phyloP scores from a whole-genome alignment of 148 eudicot species.

The Fallopia convolvulus region DNA sequence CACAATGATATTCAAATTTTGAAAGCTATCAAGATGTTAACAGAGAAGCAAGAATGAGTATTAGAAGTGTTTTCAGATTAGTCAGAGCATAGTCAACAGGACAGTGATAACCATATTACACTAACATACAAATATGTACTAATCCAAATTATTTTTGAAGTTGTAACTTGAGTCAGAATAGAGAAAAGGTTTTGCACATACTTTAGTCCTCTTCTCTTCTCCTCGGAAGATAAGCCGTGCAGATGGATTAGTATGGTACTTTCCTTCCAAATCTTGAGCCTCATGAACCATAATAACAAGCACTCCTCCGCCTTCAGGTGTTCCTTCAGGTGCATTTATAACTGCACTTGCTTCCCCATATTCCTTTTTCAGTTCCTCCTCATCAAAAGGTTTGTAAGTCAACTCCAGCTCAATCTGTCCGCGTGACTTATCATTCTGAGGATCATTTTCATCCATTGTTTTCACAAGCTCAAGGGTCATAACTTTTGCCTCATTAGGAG shows the following conservation, averaged over 20 bases:
- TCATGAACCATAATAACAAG: slow-evolving; percentile 64
- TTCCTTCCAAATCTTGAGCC: slow-evolving; percentile 86
- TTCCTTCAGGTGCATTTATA: slow-evolving; percentile 70
- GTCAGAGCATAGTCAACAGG: not conserved
- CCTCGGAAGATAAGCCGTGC: slow-evolving; percentile 67
- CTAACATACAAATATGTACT: not conserved
- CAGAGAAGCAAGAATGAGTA: not conserved
- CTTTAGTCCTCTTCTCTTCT: slow-evolving; percentile 86
- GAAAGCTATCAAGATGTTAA: not conserved
- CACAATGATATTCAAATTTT: not conserved
- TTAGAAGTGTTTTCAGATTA: no score
- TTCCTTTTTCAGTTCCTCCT: slow-evolving; percentile 49
- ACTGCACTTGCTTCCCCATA: slow-evolving; percentile 33
- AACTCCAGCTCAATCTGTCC: slow-evolving; percentile 66
- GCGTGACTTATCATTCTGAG: slow-evolving; percentile 68
- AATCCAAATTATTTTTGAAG: not conserved
- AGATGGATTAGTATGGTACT: slow-evolving; percentile 84
- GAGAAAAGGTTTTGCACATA: slow-evolving; percentile 5
- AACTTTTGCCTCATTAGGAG: slow-evolving; percentile 60
- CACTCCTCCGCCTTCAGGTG: slow-evolving; percentile 74
- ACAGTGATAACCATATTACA: not conserved
- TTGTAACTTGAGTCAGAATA: not conserved
- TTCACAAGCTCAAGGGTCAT: slow-evolving; percentile 57
- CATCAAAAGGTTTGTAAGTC: slow-evolving; percentile 66
- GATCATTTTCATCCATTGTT: slow-evolving; percentile 56